These are phyloP conservation scores for Suhomyces bolitotheri DNA, from an alignment of 1,139 yeast genomes.

Conservation along the genomic window DNA sequence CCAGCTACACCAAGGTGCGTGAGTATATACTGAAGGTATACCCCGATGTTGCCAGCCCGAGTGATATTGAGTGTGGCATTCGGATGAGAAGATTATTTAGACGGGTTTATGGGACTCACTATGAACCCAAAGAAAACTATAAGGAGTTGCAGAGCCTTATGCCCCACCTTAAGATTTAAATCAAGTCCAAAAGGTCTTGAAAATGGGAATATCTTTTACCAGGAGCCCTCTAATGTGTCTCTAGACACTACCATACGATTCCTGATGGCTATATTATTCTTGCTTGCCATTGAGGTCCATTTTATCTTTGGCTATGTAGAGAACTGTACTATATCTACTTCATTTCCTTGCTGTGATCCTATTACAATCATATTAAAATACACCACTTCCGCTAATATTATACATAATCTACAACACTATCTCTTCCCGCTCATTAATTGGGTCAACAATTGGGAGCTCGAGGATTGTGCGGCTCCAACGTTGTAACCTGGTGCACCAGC, in stretches of 20 bases:
- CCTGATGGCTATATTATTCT: too few relatives aligned
- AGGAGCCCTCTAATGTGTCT: too few relatives aligned
- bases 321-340: too few relatives aligned
- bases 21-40: constrained; percentile 5
- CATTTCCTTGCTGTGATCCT: too few relatives aligned
- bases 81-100: constrained; percentile 20
- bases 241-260: neutral
- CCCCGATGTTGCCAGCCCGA: constrained; percentile 5
- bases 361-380: constrained; percentile 2
- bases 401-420: constrained; percentile 16
- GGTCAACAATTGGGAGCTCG: constrained; percentile 65
- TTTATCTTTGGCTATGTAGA: too few relatives aligned
- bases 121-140: constrained; percentile 20
- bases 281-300: too few relatives aligned
- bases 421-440: constrained; percentile 72
- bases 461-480: constrained; percentile 28
- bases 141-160: constrained; percentile 11
- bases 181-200: constrained; percentile 1
- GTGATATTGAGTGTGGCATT: constrained; percentile 19
- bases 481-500: constrained; percentile 4
- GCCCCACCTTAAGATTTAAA: constrained; percentile 4
- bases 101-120: constrained; percentile 17
- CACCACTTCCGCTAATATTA: constrained; percentile 4
- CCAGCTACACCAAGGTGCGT: constrained; percentile 7
- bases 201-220: too few relatives aligned